Conservation (phyloP, 192 early-diverging fungal species). For the Gaertneriomyces semiglobifer region DNA sequence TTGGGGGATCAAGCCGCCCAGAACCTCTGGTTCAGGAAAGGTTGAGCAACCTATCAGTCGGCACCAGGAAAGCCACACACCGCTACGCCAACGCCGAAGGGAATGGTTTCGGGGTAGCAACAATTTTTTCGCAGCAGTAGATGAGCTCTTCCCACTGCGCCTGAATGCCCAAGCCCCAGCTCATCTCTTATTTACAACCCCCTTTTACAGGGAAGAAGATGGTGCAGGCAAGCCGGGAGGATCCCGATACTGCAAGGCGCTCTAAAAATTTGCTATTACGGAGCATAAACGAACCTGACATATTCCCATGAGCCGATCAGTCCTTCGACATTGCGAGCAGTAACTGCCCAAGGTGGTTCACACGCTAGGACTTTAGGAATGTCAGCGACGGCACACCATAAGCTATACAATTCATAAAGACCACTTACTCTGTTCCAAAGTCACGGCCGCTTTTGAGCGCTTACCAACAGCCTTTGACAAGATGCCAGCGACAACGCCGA, state of each 20-base stretch:
- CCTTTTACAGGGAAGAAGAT: not conserved
- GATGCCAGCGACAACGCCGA: too few species aligned
- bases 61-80: conserved; percentile 4
- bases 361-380: not conserved
- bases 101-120: not conserved
- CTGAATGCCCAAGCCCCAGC: conserved; percentile 1
- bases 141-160: conserved; percentile 5
- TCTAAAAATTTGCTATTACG: not conserved
- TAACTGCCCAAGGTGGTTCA: not conserved
- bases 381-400: not conserved
- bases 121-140: conserved; percentile 6
- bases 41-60: conserved; percentile 6
- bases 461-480: conserved; percentile 1
- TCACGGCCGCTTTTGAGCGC: conserved; percentile 3
- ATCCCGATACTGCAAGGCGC: conserved; percentile 1
- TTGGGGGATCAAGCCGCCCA: not conserved
- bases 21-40: conserved; percentile 6
- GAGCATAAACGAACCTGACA: conserved; percentile 6
- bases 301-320: not conserved
- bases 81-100: not conserved
- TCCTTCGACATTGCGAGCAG: not conserved
- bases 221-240: not conserved
- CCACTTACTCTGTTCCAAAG: not conserved
- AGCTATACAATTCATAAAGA: not conserved
- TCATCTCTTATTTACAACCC: conserved; percentile 1